A percentile compares a stretch with the other conserved stretches of the same genome.
phyloP scores from a whole-genome alignment of 2,329 filamentous ascomycete genomes.

The Exophiala sideris region DNA sequence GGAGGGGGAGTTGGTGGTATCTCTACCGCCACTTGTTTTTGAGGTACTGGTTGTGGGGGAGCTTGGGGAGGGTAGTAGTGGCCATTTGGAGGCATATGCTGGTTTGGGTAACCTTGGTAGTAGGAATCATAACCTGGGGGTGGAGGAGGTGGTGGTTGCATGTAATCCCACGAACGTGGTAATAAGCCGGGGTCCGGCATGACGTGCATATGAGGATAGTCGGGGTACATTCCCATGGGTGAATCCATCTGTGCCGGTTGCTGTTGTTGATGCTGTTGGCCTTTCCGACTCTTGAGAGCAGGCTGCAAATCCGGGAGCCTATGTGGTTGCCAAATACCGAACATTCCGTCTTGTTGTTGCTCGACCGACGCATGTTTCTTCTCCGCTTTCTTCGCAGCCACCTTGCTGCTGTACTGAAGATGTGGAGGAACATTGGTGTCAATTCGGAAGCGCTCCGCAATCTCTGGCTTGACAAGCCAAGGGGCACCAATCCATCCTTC shows the following conservation, averaged over 20 bases:
- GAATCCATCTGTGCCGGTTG: conserved; percentile 13
- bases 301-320: conserved; percentile 72
- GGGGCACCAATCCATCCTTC: conserved; percentile 95
- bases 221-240: conserved; percentile 54
- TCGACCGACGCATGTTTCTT: conserved; percentile 62
- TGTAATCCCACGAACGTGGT: conserved; percentile 21
- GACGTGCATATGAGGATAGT: conserved; percentile 47
- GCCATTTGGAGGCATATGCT: conserved; percentile 30
- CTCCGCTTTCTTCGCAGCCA: conserved; percentile 72
- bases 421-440: conserved; percentile 81
- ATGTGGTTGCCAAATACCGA: conserved; percentile 49
- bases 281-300: conserved; percentile 58
- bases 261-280: conserved; percentile 13
- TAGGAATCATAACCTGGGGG: conserved; percentile 7
- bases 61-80: conserved; percentile 30
- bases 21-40: conserved; percentile 26
- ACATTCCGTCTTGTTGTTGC: conserved; percentile 48
- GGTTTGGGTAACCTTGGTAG: conserved; percentile 15
- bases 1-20: conserved; percentile 64
- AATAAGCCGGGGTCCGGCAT: conserved; percentile 44
- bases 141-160: conserved; percentile 17
- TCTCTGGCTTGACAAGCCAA: conserved; percentile 86
- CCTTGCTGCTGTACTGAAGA: conserved; percentile 74
- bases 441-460: conserved; percentile 81
- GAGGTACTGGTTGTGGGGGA: conserved; percentile 5